Percentiles rank a stretch among this genome's conserved stretches.
These are phyloP conservation scores for Cercospora canescens DNA, from an alignment of 2,329 filamentous ascomycete genomes.

Conservation along the genomic window DNA sequence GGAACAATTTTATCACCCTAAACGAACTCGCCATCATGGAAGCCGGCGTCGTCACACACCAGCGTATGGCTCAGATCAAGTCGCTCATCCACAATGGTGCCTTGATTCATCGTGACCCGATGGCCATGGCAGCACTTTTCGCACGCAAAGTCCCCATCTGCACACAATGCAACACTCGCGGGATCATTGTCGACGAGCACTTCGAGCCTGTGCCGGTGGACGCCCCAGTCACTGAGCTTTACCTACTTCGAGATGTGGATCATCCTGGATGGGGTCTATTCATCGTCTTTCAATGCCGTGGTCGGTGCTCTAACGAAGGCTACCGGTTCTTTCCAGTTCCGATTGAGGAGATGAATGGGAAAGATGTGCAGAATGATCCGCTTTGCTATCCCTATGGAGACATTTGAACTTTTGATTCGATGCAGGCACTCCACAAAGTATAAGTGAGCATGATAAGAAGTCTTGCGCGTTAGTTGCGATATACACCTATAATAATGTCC, in stretches of 20 bases:
- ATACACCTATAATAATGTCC: neutral
- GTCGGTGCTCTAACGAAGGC: neutral
- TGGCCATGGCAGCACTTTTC: conserved; percentile 15
- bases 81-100: neutral
- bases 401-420: neutral
- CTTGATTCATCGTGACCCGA: conserved; percentile 14
- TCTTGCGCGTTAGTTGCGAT: neutral
- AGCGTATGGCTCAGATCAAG: conserved; percentile 18
- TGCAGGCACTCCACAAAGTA: neutral
- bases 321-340: neutral
- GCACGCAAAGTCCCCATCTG: conserved; percentile 13
- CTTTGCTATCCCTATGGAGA: neutral
- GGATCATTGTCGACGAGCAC: conserved; percentile 10
- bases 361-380: neutral
- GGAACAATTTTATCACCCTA: conserved; percentile 1
- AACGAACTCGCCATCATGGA: conserved; percentile 14
- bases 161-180: conserved; percentile 1
- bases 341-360: neutral
- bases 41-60: conserved; percentile 1
- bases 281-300: conserved; percentile 11
- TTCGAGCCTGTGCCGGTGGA: conserved; percentile 3
- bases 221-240: conserved; percentile 1
- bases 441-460: neutral
- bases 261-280: conserved; percentile 16
- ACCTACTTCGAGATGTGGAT: conserved; percentile 7